Evolutionary conservation across 371 early-diverging fungal species (phyloP).

Genomic region (Mortierella sp.): DNA sequence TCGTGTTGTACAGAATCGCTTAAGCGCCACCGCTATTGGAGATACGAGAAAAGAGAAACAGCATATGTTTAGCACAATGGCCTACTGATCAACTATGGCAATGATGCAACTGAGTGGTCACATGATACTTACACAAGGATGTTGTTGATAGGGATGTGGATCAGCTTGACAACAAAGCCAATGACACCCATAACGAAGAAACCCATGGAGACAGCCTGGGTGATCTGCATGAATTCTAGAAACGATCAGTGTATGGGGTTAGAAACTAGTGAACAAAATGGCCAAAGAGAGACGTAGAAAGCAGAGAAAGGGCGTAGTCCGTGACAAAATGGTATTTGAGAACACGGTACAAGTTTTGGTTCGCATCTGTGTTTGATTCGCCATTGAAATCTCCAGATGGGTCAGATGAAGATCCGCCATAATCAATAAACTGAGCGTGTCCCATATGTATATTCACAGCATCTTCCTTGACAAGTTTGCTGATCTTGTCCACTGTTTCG

Average conservation of each 20-base stretch:
- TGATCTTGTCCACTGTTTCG: not conserved
- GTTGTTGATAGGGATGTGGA: conserved; percentile 99
- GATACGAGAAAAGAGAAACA: conserved; percentile 16
- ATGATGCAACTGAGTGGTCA: conserved; percentile 6
- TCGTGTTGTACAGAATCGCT: conserved; percentile 29
- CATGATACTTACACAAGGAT: conserved; percentile 87
- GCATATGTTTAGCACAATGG: not conserved
- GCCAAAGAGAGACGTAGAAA: not conserved
- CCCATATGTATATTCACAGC: not conserved
- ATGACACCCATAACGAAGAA: conserved; percentile 98
- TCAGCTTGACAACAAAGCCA: conserved; percentile 98
- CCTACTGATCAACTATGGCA: not conserved
- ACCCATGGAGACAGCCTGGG: conserved; percentile 95
- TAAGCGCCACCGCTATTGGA: conserved; percentile 57
- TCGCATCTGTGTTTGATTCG: not conserved
- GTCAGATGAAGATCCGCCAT: conserved; percentile 16
- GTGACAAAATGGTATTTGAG: not conserved
- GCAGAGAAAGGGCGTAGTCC: not conserved
- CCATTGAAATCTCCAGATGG: not conserved
- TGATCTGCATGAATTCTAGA: conserved; percentile 93
- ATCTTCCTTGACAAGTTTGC: not conserved
- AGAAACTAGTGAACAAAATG: not conserved
- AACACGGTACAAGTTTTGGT: no score
- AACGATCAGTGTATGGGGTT: not conserved
- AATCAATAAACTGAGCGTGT: not conserved